phyloP scores from a whole-genome alignment of 768 basidiomycete genomes.

The Dacryopinax spathularia region DNA sequence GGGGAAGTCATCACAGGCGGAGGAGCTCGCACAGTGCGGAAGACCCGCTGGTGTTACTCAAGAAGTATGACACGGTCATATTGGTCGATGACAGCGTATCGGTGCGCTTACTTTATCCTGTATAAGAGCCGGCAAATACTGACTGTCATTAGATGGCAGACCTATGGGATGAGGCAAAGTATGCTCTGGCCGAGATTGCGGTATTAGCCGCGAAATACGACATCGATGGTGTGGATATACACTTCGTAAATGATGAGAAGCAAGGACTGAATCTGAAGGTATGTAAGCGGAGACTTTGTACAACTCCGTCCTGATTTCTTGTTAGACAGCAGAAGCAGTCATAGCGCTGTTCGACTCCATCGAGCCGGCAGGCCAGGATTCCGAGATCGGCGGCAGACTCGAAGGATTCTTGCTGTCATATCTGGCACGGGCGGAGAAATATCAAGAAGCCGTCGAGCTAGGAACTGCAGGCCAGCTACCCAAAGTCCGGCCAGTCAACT shows the following conservation, averaged over 20 bases:
- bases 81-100: constrained; percentile 24
- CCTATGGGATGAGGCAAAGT: constrained; percentile 38
- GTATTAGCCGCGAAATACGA: constrained; percentile 38
- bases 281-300: not conserved
- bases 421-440: constrained; percentile 14
- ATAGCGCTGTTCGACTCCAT: constrained; percentile 33
- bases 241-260: constrained; percentile 38
- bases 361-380: constrained; percentile 25
- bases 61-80: constrained; percentile 41
- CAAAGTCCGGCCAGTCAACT: constrained; percentile 41
- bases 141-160: constrained; percentile 39
- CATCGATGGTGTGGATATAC: constrained; percentile 44
- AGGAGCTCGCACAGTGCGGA: not conserved
- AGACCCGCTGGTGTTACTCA: constrained; percentile 11
- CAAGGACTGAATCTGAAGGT: constrained; percentile 30
- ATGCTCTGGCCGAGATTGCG: constrained; percentile 38
- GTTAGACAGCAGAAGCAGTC: constrained; percentile 29
- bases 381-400: constrained; percentile 14
- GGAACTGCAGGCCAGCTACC: not conserved
- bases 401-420: constrained; percentile 30
- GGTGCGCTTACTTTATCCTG: not conserved
- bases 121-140: not conserved
- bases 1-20: not conserved
- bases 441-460: not conserved
- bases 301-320: not conserved